Evolutionary conservation across 2,329 filamentous ascomycete species (phyloP).

Genomic region (Paracorniculantispora psalliotae): DNA sequence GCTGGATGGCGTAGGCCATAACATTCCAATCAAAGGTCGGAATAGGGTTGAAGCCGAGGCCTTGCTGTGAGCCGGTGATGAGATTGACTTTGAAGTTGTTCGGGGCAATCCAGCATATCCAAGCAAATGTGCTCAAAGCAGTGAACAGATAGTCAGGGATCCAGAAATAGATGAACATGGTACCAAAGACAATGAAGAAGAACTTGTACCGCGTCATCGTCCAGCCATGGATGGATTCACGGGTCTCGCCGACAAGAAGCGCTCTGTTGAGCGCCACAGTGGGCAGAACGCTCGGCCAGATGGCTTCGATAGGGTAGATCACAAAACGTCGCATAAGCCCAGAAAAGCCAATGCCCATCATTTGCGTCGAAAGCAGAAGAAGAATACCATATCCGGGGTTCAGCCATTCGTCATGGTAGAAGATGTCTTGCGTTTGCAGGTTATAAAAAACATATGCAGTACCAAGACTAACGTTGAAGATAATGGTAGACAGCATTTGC

Average conservation of each 20-base stretch:
- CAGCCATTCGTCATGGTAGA: slow-evolving; percentile 15
- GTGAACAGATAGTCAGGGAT: slow-evolving; percentile 40
- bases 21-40: slow-evolving; percentile 12
- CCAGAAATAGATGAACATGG: slow-evolving; percentile 42
- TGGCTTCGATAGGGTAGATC: slow-evolving; percentile 13
- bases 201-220: slow-evolving; percentile 36
- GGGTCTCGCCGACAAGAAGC: slow-evolving; percentile 27
- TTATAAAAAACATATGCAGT: slow-evolving; percentile 32
- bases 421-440: slow-evolving; percentile 29
- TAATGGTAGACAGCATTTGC: slow-evolving; percentile 35
- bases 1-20: not conserved
- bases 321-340: slow-evolving; percentile 29
- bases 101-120: slow-evolving; percentile 43
- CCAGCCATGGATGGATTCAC: slow-evolving; percentile 36
- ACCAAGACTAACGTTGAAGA: slow-evolving; percentile 31
- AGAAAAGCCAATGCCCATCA: slow-evolving; percentile 30
- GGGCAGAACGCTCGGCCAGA: slow-evolving; percentile 22
- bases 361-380: slow-evolving; percentile 27
- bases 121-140: slow-evolving; percentile 38
- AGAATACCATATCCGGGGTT: slow-evolving; percentile 27
- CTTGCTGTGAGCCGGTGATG: slow-evolving; percentile 1
- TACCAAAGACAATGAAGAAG: slow-evolving; percentile 32
- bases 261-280: slow-evolving; percentile 17
- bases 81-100: slow-evolving; percentile 34
- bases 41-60: slow-evolving; percentile 10